Evolutionary conservation across 192 early-diverging fungal species (phyloP), one percentile per base, ranked within the genome.

Genomic region (Allomyces arbusculus): DNA sequence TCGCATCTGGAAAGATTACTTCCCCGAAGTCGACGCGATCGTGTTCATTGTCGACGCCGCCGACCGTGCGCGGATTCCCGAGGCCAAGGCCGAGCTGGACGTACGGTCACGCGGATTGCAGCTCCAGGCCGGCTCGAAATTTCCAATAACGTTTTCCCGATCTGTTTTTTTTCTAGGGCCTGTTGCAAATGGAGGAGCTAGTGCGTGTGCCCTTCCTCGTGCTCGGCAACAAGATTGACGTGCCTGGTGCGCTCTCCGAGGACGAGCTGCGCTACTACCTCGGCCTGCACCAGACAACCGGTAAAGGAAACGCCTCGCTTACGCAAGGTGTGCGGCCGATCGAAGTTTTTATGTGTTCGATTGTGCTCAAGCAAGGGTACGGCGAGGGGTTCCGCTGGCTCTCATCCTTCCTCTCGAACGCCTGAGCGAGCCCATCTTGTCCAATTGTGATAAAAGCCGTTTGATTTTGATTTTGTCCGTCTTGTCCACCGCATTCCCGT

Each of bases 141-240:
- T 7, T 8, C 33, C 33, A 40, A 40, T 40, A 40, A 40, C 33
- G 33, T 7, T 40, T 8, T 40, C 33, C 26, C 33, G 33, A 40
- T 40, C 33, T 8, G 4, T 28, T n/a, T 28, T 1, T 28, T 28
- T 40, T 40, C 33, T 68, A 90, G 88, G 87, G 84, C 64, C 83
- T 98, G 64, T 81, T 98, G 62, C 85, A 84, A 55, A 94, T 98
- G 71, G 92, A 98, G 78, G 85, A 94, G 74, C 85, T 99, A 65
- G 81, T 85, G 70, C 87, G 75, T 66, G 87, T 91, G 25, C 95
- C 95, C 12, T 97, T 99, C 81, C 76, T 99, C 70, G 81, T 99
- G 65, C 84, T 99, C 62, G 95, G 95, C 70, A 99, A 99, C 85
- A 99, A 99, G 85, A 97, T 99, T 73, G 95, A 99, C 73, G 87